phyloP scores from a whole-genome alignment of 352 stramenopile species.

The Saprolegnia parasitica region DNA sequence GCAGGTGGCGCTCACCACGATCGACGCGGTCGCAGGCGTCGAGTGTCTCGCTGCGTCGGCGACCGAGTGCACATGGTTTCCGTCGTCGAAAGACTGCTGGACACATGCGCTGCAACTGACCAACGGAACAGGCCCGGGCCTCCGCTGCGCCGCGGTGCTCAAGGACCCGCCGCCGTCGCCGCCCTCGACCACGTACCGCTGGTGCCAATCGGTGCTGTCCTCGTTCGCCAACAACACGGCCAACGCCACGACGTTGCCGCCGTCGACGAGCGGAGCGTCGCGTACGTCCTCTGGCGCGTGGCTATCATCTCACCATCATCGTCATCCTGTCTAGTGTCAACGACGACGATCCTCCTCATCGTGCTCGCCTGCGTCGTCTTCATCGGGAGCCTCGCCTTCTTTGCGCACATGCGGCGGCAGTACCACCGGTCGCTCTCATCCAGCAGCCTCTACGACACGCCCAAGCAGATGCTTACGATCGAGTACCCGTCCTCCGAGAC shows the following conservation, averaged over 20 bases:
- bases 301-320: not conserved
- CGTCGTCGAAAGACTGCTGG: not conserved
- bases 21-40: not conserved
- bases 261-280: not conserved
- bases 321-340: slow-evolving; percentile 1
- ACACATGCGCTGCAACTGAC: not conserved
- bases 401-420: not conserved
- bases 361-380: slow-evolving; percentile 11
- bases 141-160: not conserved
- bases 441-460: not conserved
- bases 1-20: not conserved
- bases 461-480: not conserved
- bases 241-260: not conserved
- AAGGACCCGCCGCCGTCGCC: not conserved
- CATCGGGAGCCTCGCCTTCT: not conserved
- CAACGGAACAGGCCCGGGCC: not conserved
- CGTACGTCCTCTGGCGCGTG: not conserved
- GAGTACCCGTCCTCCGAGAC: not conserved
- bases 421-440: slow-evolving; percentile 2
- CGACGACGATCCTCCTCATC: slow-evolving; percentile 6
- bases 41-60: not conserved
- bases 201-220: not conserved
- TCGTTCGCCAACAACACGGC: slow-evolving; percentile 5
- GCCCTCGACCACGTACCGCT: not conserved
- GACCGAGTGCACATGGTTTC: not conserved